Conservation (phyloP, 441 rosid species). For the Lepidium campestre region DNA sequence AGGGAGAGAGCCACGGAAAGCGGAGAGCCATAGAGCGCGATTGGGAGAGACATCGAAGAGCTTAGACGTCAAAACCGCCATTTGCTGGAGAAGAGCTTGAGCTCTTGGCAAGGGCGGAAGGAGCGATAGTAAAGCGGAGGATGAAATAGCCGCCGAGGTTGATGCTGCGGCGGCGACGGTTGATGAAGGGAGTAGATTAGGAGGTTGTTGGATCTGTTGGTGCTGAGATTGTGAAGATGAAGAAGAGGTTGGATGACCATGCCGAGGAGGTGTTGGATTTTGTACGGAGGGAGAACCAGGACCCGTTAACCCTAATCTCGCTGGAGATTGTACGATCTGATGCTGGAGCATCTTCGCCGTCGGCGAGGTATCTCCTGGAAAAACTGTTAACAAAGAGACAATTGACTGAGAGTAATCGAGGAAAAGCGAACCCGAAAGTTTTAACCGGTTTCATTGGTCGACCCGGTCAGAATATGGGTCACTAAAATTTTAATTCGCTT, state of each 20-base stretch:
- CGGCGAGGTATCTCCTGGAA: not conserved
- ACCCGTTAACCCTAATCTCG: constrained; percentile 67
- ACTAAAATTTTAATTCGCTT: too few relatives aligned
- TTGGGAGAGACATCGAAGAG: constrained; percentile 71
- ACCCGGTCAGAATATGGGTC: too few relatives aligned
- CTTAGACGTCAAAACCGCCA: constrained; percentile 68
- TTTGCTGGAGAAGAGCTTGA: constrained; percentile 78
- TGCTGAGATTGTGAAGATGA: constrained; percentile 32
- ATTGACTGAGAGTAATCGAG: too few relatives aligned
- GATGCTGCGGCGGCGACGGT: constrained; percentile 49
- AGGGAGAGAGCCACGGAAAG: constrained; percentile 70
- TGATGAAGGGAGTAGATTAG: constrained; percentile 29
- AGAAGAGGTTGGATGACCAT: constrained; percentile 38
- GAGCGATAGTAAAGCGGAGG: constrained; percentile 66
- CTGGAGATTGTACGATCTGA: constrained; percentile 81
- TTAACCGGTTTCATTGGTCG: too few relatives aligned
- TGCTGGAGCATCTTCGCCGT: constrained; percentile 62
- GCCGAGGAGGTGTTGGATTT: constrained; percentile 59
- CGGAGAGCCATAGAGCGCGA: constrained; percentile 67
- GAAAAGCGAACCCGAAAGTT: too few relatives aligned
- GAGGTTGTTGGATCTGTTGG: constrained; percentile 18
- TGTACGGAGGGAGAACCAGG: constrained; percentile 75
- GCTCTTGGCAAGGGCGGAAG: constrained; percentile 87
- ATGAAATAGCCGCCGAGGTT: constrained; percentile 36
- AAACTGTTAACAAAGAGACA: too few relatives aligned